Percentiles rank a stretch among this genome's conserved stretches.
Conservation (phyloP, 768 basidiomycete species). For the Amanita pallidorosea region DNA sequence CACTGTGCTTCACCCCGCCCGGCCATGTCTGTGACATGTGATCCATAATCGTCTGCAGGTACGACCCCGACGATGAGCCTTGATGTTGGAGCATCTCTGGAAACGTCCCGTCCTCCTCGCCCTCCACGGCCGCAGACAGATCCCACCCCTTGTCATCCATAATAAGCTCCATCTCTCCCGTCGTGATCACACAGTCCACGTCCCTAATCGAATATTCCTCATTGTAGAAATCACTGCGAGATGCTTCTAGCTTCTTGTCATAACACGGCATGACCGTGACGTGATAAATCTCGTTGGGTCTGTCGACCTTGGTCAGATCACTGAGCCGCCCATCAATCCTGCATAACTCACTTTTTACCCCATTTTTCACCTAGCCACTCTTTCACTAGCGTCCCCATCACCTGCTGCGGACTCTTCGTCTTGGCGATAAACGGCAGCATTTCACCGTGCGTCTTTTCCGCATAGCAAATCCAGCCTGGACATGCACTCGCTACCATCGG, state of each 20-base stretch:
- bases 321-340: neutral
- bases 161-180: conserved; percentile 83
- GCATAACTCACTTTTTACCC: conserved; percentile 52
- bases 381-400: conserved; percentile 92
- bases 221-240: conserved; percentile 86
- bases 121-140: conserved; percentile 43
- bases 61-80: conserved; percentile 89
- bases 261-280: conserved; percentile 99
- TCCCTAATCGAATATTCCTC: conserved; percentile 76
- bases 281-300: conserved; percentile 86
- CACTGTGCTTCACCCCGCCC: conserved; percentile 35
- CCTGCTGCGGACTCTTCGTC: conserved; percentile 88
- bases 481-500: conserved; percentile 96
- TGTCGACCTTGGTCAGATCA: conserved; percentile 17
- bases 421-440: conserved; percentile 84
- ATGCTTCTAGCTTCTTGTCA: conserved; percentile 98
- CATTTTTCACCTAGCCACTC: conserved; percentile 66
- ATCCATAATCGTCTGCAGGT: conserved; percentile 70
- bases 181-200: conserved; percentile 96
- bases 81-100: conserved; percentile 71
- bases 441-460: conserved; percentile 93
- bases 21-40: conserved; percentile 33
- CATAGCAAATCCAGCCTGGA: conserved; percentile 99
- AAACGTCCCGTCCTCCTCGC: conserved; percentile 31
- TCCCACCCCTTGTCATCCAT: conserved; percentile 80